Conservation (phyloP, 2,329 filamentous ascomycete genomes). For the Trichoderma polysporum region DNA sequence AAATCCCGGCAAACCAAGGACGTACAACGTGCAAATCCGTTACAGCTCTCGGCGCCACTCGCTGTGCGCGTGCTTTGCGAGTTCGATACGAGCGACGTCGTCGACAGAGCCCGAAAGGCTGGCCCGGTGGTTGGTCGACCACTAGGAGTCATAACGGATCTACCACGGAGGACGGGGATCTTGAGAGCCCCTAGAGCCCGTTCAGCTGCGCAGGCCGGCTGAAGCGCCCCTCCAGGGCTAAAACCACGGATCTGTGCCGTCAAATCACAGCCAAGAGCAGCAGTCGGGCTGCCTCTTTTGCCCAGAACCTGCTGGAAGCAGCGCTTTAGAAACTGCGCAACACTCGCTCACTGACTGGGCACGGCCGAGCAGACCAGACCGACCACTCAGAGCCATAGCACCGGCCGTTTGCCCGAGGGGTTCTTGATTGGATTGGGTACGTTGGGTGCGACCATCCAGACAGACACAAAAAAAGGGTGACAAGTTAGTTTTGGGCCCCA, state of each 20-base stretch:
- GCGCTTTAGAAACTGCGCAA: too few species aligned
- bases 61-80: background rate
- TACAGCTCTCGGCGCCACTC: slow-evolving; percentile 1
- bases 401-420: background rate
- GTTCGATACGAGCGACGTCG: slow-evolving; percentile 5
- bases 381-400: slow-evolving; percentile 1
- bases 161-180: background rate
- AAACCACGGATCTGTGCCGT: background rate
- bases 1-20: background rate
- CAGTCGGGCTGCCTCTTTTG: slow-evolving; percentile 19
- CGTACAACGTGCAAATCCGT: slow-evolving; percentile 4
- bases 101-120: slow-evolving; percentile 1
- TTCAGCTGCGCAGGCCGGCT: slow-evolving; percentile 18
- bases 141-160: slow-evolving; percentile 3
- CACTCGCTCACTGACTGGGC: background rate
- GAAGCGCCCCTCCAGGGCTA: background rate
- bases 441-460: background rate
- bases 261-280: slow-evolving; percentile 11
- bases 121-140: slow-evolving; percentile 15
- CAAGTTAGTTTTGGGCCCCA: too few species aligned
- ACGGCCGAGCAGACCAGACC: background rate
- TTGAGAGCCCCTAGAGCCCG: background rate
- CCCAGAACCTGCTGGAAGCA: slow-evolving; percentile 11
- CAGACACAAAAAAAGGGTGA: too few species aligned
- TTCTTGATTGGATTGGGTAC: background rate